Evolutionary conservation across 2,329 filamentous ascomycete genomes (phyloP), one percentile per base, ranked within the genome.

Genomic region (Pyricularia pennisetigena): DNA sequence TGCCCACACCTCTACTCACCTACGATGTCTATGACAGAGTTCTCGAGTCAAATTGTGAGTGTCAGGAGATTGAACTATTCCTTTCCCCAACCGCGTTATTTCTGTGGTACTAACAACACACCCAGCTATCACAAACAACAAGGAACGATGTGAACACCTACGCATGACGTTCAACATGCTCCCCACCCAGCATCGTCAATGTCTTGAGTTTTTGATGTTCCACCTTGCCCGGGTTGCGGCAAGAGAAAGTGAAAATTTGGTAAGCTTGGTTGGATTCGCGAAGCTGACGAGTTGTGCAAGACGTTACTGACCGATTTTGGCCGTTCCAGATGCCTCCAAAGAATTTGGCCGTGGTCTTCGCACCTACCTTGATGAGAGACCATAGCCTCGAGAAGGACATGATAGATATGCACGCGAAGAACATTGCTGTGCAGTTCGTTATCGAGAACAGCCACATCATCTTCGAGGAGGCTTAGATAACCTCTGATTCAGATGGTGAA

Each of bases 291-390:
- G n/a, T 41, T 16, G 57, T 59, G 14, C 4, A 41, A 4, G 41
- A 49, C 41, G 4, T 49, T 49, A 49, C 20, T 49, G 41, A 49
- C 20, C n/a, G 41, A 75, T 71, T 78, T 69, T 3, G 30, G 64
- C 5, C n/a, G 14, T 64, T 8, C 2, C 70, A 92, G 88, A 99
- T 99, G 95, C 97, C 93, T 28, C 92, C 94, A 68, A 92, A 96
- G 79, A 99, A 99, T 76, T 81, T 98, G 70, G 93, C 95, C 3
- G 95, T 99, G 61, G 95, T 99, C 54, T 99, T 99, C 76, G 95
- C 95, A 9, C 95, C 95, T 8, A 99, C 95, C 0, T 96, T 99
- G 73, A 97, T 99, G 92, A 88, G 94, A 73, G 93, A 96, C 68
- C 85, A 89, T 75, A 94, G 90, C 74, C 86, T 98, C 70, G 93